Conservation (phyloP, 805 yeast species). For the Ogataea parapolymorpha region DNA sequence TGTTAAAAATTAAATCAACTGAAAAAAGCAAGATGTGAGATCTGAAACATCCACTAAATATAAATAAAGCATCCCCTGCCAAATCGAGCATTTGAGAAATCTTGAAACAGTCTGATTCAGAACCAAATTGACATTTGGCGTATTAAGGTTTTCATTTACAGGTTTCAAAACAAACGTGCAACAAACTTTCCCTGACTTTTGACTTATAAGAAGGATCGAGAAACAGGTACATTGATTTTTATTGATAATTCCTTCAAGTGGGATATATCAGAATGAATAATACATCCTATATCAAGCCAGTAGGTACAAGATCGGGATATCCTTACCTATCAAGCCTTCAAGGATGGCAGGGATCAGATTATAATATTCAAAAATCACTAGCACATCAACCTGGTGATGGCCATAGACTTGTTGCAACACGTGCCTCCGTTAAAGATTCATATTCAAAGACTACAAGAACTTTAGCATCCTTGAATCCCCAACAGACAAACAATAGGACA, state of each 20-base stretch:
- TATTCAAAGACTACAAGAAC: slow-evolving; percentile 10
- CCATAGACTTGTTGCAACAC: slow-evolving; percentile 22
- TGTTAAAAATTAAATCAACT: slow-evolving; percentile 16
- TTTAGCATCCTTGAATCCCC: slow-evolving; percentile 11
- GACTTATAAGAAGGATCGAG: slow-evolving; percentile 3
- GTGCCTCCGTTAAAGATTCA: slow-evolving; percentile 20
- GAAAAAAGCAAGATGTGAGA: slow-evolving; percentile 8
- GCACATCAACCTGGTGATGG: slow-evolving; percentile 23
- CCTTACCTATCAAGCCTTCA: slow-evolving; percentile 6
- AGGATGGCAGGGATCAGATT: slow-evolving; percentile 10
- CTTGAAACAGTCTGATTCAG: slow-evolving; percentile 2
- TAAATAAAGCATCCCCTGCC: not conserved
- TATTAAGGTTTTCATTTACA: not conserved
- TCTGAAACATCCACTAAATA: slow-evolving; percentile 11
- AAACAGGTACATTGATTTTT: slow-evolving; percentile 1
- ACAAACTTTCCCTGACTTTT: not conserved
- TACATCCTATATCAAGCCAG: slow-evolving; percentile 12
- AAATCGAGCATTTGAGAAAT: not conserved
- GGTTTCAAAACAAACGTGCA: slow-evolving; percentile 9
- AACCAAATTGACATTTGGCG: not conserved
- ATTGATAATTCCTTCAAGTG: not conserved
- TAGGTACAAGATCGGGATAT: slow-evolving; percentile 2
- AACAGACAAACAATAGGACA: slow-evolving; percentile 8
- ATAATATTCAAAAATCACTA: slow-evolving; percentile 5
- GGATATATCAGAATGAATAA: slow-evolving; percentile 9